A percentile compares a stretch with the other conserved stretches of the same genome.
Evolutionary conservation across 2,329 filamentous ascomycete species (phyloP).

Genomic region (Talaromyces sp.): DNA sequence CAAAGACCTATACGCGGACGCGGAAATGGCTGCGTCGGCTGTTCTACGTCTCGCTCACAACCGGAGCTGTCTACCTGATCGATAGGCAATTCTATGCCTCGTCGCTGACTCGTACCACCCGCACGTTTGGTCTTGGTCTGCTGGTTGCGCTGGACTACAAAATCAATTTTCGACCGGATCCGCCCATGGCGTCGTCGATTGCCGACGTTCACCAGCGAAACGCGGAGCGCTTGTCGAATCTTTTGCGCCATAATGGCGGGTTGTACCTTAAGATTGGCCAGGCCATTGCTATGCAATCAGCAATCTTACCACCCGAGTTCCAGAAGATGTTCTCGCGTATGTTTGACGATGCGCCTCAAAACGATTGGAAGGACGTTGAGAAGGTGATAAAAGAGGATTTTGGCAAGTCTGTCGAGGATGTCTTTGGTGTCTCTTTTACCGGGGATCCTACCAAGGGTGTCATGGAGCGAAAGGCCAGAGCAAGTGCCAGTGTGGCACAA

Average conservation of each 20-base stretch:
- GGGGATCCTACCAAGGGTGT: slow-evolving; percentile 58
- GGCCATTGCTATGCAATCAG: slow-evolving; percentile 96
- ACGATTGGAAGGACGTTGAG: slow-evolving; percentile 79
- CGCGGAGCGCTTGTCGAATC: slow-evolving; percentile 72
- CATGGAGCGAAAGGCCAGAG: slow-evolving; percentile 66
- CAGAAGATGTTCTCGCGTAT: slow-evolving; percentile 93
- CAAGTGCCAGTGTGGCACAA: slow-evolving; percentile 86
- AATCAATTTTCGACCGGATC: slow-evolving; percentile 82
- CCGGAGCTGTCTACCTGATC: slow-evolving; percentile 58
- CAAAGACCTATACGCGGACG: slow-evolving; percentile 64
- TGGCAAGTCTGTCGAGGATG: slow-evolving; percentile 75
- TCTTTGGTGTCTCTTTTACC: slow-evolving; percentile 82
- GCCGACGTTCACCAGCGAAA: slow-evolving; percentile 75
- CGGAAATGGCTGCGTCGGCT: slow-evolving; percentile 74
- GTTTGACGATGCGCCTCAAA: slow-evolving; percentile 97
- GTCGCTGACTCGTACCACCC: slow-evolving; percentile 68
- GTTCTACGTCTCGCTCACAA: slow-evolving; percentile 53
- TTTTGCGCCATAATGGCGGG: slow-evolving; percentile 81
- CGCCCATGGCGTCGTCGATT: slow-evolving; percentile 66
- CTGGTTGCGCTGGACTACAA: slow-evolving; percentile 90
- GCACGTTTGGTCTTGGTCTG: slow-evolving; percentile 74
- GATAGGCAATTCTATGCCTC: slow-evolving; percentile 75
- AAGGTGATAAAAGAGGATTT: slow-evolving; percentile 84
- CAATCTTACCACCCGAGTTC: slow-evolving; percentile 86
- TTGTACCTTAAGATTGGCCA: slow-evolving; percentile 97